Conservation (phyloP, 108 stramenopile genomes). For the Seminavis robusta region DNA sequence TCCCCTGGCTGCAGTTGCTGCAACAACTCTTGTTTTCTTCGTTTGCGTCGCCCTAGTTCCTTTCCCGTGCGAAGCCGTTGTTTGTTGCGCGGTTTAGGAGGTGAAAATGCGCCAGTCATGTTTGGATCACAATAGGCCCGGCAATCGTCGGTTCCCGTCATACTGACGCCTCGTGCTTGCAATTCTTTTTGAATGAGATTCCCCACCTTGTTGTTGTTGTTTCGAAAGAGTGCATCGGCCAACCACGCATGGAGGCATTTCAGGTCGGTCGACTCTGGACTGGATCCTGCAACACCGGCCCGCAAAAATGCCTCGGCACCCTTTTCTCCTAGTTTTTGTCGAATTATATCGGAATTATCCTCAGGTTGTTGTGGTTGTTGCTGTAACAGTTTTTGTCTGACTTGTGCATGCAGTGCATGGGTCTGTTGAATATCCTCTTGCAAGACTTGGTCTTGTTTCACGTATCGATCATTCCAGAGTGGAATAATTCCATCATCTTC, state of each 20-base stretch:
- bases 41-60: constrained; percentile 8
- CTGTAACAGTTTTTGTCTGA: constrained; percentile 12
- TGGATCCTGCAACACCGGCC: constrained; percentile 31
- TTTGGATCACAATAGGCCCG: constrained; percentile 22
- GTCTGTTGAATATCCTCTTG: constrained; percentile 6
- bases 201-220: constrained; percentile 15
- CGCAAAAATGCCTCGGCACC: constrained; percentile 22
- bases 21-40: constrained; percentile 17
- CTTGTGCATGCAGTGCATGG: constrained; percentile 27
- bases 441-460: constrained; percentile 4
- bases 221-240: constrained; percentile 36
- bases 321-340: constrained; percentile 20
- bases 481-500: constrained; percentile 40
- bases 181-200: constrained; percentile 15
- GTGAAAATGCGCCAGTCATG: constrained; percentile 5
- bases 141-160: constrained; percentile 27
- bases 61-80: constrained; percentile 22
- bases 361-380: too few relatives aligned
- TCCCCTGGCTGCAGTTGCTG: too few relatives aligned
- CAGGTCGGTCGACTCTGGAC: constrained; percentile 20
- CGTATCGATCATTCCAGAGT: constrained; percentile 9
- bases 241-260: constrained; percentile 45
- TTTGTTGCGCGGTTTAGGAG: constrained; percentile 34
- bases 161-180: constrained; percentile 14
- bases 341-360: constrained; percentile 6